Base-by-base conservation (phyloP, 2,329 filamentous ascomycete genomes). In the Penicillium sp. region DNA sequence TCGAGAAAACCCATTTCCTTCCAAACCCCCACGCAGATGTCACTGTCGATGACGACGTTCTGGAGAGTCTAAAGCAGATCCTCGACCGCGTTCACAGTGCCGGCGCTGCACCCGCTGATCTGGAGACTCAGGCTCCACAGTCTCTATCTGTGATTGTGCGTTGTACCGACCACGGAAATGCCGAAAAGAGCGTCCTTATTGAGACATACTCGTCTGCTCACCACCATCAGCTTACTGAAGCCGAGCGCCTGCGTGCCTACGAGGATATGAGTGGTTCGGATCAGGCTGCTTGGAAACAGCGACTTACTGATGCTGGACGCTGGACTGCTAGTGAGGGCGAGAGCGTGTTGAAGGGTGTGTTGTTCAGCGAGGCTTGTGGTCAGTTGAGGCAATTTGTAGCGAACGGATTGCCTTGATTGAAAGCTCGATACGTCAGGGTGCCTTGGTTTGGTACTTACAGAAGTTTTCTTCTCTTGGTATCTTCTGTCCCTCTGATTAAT, bases 251-350 rank as follows among this genome's bases (percentile, higher is more conserved):
- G 33, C 64, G 64, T 72, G 78, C 81, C 53, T 96, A 90, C 90
- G 86, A 91, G 56, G 85, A 92, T 57, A 75, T 96, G 45, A 79
- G 79, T 6, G 77, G 82, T 13, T 75, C 83, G 53, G 84, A 93
- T 72, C 84, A 84, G 70, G 76, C 79, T 51, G 77, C 79, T 19
- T 96, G 91, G 91, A 91, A 86, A 75, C 74, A 83, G 63, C 84
- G 82, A 68, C 80, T 96, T 35, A 79, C 80, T 54, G 81, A 87
- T 53, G 87, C 90, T 0, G 91, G 91, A 0, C 85, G 91, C 62
- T 96, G 90, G 91, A 84, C 84, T n/a, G 86, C 88, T 69, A 81
- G 85, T 37, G 90, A 93, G 80, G 90, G 90, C 3, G 90, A 93
- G 77, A 82, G 80, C 10, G 84, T 95, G 29, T 83, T 96, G 64